phyloP scores from a whole-genome alignment of 2,329 filamentous ascomycete genomes.

The Penicillium hesseltinei region DNA sequence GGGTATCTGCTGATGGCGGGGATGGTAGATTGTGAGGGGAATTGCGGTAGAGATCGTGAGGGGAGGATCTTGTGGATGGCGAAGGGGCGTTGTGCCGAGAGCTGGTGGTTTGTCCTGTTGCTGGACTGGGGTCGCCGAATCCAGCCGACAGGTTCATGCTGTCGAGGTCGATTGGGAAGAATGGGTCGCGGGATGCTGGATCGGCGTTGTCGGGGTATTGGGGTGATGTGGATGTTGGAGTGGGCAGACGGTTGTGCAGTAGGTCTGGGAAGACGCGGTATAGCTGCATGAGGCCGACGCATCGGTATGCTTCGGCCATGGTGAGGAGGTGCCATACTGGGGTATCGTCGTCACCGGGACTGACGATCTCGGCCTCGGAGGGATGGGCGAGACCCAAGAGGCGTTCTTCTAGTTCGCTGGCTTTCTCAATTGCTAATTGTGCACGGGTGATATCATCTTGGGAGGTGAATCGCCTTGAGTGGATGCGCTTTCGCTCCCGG shows the following conservation, averaged over 20 bases:
- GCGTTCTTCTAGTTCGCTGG: conserved; percentile 47
- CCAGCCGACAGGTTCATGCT: conserved; percentile 23
- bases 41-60: conserved; percentile 8
- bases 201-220: conserved; percentile 1
- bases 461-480: conserved; percentile 38
- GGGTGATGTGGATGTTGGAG: conserved; percentile 2
- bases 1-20: conserved; percentile 1
- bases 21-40: conserved; percentile 18
- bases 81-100: not conserved
- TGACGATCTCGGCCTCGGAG: conserved; percentile 47
- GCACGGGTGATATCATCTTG: conserved; percentile 35
- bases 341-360: conserved; percentile 53
- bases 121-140: conserved; percentile 11
- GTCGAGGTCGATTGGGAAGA: conserved; percentile 25
- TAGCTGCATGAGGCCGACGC: conserved; percentile 53
- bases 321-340: conserved; percentile 54
- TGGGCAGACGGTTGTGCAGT: conserved; percentile 44
- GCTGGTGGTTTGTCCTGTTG: not conserved
- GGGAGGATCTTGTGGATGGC: conserved; percentile 7
- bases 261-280: conserved; percentile 56
- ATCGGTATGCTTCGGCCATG: conserved; percentile 54
- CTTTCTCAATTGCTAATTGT: conserved; percentile 37
- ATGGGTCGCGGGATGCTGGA: conserved; percentile 17
- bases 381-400: conserved; percentile 50
- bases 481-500: conserved; percentile 37